Evolutionary conservation across 2,329 filamentous ascomycete species (phyloP).

Genomic region (Fusarium penzigii): DNA sequence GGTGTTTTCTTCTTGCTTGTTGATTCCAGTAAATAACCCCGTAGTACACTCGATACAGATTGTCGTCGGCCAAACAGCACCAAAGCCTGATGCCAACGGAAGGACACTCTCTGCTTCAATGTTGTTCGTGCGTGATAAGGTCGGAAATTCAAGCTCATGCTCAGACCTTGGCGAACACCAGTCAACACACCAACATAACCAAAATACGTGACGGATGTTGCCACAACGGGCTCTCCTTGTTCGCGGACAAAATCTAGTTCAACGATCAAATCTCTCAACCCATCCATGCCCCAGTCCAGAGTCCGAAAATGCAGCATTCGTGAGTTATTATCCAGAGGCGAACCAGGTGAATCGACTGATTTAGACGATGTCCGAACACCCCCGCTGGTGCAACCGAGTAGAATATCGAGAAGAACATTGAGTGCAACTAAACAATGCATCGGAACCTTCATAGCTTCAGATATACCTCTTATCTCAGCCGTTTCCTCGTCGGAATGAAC

Average conservation of each 20-base stretch:
- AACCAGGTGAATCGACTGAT: conserved; percentile 1
- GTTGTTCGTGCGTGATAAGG: conserved; percentile 32
- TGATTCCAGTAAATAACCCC: conserved; percentile 19
- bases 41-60: conserved; percentile 29
- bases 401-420: conserved; percentile 62
- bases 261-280: conserved; percentile 49
- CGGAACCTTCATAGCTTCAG: conserved; percentile 48
- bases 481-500: conserved; percentile 59
- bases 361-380: conserved; percentile 25
- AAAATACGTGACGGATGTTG: conserved; percentile 48
- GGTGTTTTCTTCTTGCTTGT: too few species aligned
- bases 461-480: conserved; percentile 61
- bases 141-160: conserved; percentile 50
- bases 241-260: conserved; percentile 50
- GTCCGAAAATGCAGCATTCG: conserved; percentile 56
- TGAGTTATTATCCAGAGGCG: conserved; percentile 13
- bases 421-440: conserved; percentile 62
- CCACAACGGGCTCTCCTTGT: conserved; percentile 38
- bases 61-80: conserved; percentile 25
- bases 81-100: conserved; percentile 31
- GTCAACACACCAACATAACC: conserved; percentile 53
- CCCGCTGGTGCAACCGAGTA: conserved; percentile 65
- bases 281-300: conserved; percentile 57
- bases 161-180: conserved; percentile 46
- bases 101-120: conserved; percentile 14